Base-by-base conservation (phyloP, 2,329 filamentous ascomycete genomes). In the Trichoderma sp. region DNA sequence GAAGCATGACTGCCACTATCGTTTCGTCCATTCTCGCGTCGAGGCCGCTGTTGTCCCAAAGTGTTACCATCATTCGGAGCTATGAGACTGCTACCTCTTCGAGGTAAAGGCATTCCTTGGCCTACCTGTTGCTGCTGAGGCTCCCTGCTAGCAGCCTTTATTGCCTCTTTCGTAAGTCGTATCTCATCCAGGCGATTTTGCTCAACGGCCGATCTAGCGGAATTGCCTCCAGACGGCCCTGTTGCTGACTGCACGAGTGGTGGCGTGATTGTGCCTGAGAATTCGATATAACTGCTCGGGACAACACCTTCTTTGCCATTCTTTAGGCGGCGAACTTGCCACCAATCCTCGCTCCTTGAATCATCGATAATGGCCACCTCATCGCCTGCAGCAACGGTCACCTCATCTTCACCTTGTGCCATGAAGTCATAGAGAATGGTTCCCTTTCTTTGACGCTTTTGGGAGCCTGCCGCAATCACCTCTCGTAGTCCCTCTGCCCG, bases 231-330 rank as follows among this genome's bases (percentile, higher is more conserved):
- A 36, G 79, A 72, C 12, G 26, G 28, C n/a, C 21, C 58, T 14
- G 85, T 83, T 51, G 86, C 77, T 30, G 86, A 81, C 43, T 72
- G 71, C 24, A 32, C 11, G 36, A 34, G 71, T 36, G 71, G 71
- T 5, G 87, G 82, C 9, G 87, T 80, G 28, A 91, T 81, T 14
- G 88, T 88, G 70, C 93, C 94, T 26, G 90, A 95, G 67, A 97
- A 85, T 81, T 99, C 95, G 76, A 99, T 91, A 78, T 98, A 99
- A 82, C 94, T 97, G 84, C 94, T 96, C 15, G 96, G 96, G 9
- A 99, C 95, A 30, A 99, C 96, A 51, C 96, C 96, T 83, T 98
- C 94, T 79, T 94, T 96, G 76, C 94, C 94, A 79, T 94, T 98
- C 84, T 94, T 97, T 74, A 98, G 79, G 43, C 95, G 90, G 73